Percentiles rank a stretch among this genome's conserved stretches.
Evolutionary conservation across 2,329 filamentous ascomycete genomes (phyloP).

Genomic region (Phyllosticta citriasiana): DNA sequence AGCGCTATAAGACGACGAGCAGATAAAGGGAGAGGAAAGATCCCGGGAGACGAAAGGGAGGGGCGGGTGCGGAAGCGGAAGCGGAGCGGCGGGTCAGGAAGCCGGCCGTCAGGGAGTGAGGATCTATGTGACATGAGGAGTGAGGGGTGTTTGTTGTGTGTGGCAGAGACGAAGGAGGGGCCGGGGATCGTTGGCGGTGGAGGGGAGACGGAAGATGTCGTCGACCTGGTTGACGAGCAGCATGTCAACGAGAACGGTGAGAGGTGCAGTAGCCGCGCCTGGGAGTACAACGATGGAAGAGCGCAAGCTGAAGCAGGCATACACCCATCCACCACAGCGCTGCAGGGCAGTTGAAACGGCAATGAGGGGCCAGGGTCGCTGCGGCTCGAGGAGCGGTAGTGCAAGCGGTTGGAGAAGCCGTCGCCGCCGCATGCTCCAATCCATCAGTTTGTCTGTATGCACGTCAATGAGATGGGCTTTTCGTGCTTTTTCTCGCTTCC

Average conservation of each 20-base stretch:
- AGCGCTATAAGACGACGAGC: background rate
- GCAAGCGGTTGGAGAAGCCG: background rate
- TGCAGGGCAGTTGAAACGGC: background rate
- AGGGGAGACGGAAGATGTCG: background rate
- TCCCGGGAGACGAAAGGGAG: background rate
- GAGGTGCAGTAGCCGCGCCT: background rate
- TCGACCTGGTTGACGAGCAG: background rate
- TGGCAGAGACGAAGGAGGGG: background rate
- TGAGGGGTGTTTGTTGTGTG: background rate
- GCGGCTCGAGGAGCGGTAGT: background rate
- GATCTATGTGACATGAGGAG: background rate
- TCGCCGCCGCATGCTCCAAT: background rate
- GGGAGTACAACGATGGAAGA: background rate
- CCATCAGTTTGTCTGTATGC: background rate
- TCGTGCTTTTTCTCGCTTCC: background rate
- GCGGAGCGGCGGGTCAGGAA: background rate
- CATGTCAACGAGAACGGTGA: background rate
- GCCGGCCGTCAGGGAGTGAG: background rate
- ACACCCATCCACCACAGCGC: background rate
- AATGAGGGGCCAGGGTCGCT: background rate
- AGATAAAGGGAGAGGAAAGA: background rate
- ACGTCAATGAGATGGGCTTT: background rate
- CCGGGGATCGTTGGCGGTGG: too few species aligned
- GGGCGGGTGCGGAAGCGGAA: background rate
- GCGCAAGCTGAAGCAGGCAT: background rate